phyloP scores from a whole-genome alignment of 495 filamentous ascomycete species.

The Penicillium longicatenatum region DNA sequence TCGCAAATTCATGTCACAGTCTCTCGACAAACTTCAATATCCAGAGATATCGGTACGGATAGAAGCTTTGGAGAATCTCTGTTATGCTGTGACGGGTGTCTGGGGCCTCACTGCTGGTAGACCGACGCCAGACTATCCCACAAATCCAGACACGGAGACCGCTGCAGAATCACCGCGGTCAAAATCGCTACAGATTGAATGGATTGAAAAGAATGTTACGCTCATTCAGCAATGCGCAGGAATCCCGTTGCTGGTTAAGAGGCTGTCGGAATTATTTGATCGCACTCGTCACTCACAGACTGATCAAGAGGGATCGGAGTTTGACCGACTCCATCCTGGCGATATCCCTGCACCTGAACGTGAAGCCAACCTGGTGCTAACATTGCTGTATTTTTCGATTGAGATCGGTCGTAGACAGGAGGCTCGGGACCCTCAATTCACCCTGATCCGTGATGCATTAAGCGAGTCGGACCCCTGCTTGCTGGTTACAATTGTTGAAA shows the following conservation, averaged over 20 bases:
- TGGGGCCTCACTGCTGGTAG: slow-evolving; percentile 74
- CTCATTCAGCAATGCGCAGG: slow-evolving; percentile 62
- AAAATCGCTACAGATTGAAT: slow-evolving; percentile 64
- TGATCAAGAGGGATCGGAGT: slow-evolving; percentile 35
- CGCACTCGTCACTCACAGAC: slow-evolving; percentile 33
- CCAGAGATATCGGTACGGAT: slow-evolving; percentile 56
- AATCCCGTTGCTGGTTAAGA: slow-evolving; percentile 59
- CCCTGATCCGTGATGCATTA: slow-evolving; percentile 40
- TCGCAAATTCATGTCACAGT: slow-evolving; percentile 44
- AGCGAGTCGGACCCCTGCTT: slow-evolving; percentile 63
- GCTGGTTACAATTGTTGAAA: slow-evolving; percentile 70
- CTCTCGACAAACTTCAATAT: slow-evolving; percentile 45
- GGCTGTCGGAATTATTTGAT: slow-evolving; percentile 61
- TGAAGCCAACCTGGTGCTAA: slow-evolving; percentile 55
- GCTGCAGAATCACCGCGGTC: slow-evolving; percentile 41
- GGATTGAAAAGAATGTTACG: slow-evolving; percentile 65
- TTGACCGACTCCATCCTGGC: slow-evolving; percentile 33
- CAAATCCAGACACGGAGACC: slow-evolving; percentile 24
- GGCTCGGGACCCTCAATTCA: slow-evolving; percentile 23
- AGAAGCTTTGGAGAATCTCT: slow-evolving; percentile 71
- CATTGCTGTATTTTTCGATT: slow-evolving; percentile 70
- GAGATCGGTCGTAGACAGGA: slow-evolving; percentile 62
- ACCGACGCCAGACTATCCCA: slow-evolving; percentile 30
- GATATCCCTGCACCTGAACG: slow-evolving; percentile 44
- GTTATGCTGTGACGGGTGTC: slow-evolving; percentile 74